These are phyloP conservation scores for Pyrenula massariospora DNA, from an alignment of 495 filamentous ascomycete genomes.

Conservation along the genomic window DNA sequence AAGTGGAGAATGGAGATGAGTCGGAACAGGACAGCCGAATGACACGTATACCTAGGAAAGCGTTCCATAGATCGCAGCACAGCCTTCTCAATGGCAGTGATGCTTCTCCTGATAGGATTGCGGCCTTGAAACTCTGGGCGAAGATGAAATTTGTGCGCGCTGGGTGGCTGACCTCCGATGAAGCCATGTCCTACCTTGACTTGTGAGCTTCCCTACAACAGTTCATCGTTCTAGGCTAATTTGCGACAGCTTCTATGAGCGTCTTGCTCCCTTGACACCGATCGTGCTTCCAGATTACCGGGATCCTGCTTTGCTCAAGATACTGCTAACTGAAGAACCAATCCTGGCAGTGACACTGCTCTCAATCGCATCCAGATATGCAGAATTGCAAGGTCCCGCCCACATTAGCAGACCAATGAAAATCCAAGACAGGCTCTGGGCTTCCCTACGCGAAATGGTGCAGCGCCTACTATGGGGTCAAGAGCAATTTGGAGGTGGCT, in stretches of 20 bases:
- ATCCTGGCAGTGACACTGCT: conserved; percentile 83
- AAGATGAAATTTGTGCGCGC: conserved; percentile 84
- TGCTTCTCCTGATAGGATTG: conserved; percentile 25
- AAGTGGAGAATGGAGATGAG: conserved; percentile 20
- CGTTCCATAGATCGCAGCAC: not conserved
- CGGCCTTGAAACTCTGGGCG: conserved; percentile 77
- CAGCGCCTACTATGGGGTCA: conserved; percentile 91
- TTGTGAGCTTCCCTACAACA: conserved; percentile 44
- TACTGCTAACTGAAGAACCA: conserved; percentile 77
- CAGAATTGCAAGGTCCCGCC: conserved; percentile 66
- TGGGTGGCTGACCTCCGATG: conserved; percentile 90
- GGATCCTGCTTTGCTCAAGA: conserved; percentile 57
- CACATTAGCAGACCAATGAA: conserved; percentile 73
- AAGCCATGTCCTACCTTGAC: conserved; percentile 84
- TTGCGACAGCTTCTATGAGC: conserved; percentile 63
- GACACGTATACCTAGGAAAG: conserved; percentile 24
- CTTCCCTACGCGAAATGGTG: conserved; percentile 85
- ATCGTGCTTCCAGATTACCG: conserved; percentile 79
- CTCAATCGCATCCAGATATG: conserved; percentile 80
- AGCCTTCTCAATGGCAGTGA: conserved; percentile 12
- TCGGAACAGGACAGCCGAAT: conserved; percentile 28
- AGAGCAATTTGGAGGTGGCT: conserved; percentile 82
- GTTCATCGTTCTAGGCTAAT: conserved; percentile 5
- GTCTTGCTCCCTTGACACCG: conserved; percentile 81
- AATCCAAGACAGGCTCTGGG: conserved; percentile 95